These are phyloP conservation scores for Pholiota molesta DNA, from an alignment of 768 basidiomycete species.

Conservation along the genomic window DNA sequence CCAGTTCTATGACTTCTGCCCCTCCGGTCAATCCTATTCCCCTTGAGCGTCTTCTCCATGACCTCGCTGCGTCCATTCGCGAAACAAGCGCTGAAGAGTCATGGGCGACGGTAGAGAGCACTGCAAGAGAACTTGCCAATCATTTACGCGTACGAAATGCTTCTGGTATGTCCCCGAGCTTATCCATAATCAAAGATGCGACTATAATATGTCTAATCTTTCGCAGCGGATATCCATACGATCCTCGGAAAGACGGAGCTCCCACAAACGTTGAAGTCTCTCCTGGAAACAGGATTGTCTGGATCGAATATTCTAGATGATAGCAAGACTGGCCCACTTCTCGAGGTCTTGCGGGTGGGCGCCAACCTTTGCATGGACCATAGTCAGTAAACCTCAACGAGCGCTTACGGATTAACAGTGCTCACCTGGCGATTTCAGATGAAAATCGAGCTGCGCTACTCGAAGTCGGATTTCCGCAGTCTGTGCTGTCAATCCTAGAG, in stretches of 20 bases:
- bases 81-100: slow-evolving; percentile 32
- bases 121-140: slow-evolving; percentile 64
- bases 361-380: slow-evolving; percentile 89
- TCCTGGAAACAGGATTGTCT: slow-evolving; percentile 59
- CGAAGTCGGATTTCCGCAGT: slow-evolving; percentile 71
- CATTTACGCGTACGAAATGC: slow-evolving; percentile 58
- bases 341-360: slow-evolving; percentile 74
- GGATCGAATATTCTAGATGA: slow-evolving; percentile 48
- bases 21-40: slow-evolving; percentile 33
- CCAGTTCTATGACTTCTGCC: slow-evolving; percentile 19
- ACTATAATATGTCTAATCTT: slow-evolving; percentile 8
- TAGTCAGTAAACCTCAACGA: slow-evolving; percentile 43
- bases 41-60: slow-evolving; percentile 37
- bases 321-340: slow-evolving; percentile 51
- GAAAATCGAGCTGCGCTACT: slow-evolving; percentile 73
- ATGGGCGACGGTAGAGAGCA: slow-evolving; percentile 57
- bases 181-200: slow-evolving; percentile 8
- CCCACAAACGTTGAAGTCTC: slow-evolving; percentile 65
- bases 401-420: background rate
- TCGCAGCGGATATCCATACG: slow-evolving; percentile 70
- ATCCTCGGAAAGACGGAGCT: slow-evolving; percentile 65
- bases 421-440: slow-evolving; percentile 52
- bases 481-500: slow-evolving; percentile 67
- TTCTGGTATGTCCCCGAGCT: slow-evolving; percentile 41
- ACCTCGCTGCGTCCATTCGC: slow-evolving; percentile 34